These are phyloP conservation scores for Penicillium sp. DNA, from an alignment of 2,329 filamentous ascomycete genomes.

Conservation along the genomic window DNA sequence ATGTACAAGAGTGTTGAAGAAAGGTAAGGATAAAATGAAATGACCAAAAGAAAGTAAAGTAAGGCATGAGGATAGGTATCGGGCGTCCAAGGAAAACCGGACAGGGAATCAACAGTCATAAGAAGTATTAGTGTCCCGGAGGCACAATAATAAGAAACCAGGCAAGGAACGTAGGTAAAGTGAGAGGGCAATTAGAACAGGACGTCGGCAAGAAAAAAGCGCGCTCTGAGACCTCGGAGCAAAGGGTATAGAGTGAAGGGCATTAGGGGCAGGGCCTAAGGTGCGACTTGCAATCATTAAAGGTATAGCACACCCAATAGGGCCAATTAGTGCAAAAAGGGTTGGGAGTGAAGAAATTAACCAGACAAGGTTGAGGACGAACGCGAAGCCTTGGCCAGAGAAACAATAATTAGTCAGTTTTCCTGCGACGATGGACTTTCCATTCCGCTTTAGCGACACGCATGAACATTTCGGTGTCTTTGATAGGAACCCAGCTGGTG, in stretches of 20 bases:
- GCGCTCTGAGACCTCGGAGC: background rate
- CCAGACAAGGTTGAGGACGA: background rate
- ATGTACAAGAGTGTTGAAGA: slow-evolving; percentile 4
- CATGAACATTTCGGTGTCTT: slow-evolving; percentile 92
- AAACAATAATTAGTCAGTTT: slow-evolving; percentile 10
- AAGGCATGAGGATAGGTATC: slow-evolving; percentile 6
- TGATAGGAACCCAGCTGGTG: slow-evolving; percentile 89
- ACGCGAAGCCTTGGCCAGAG: background rate
- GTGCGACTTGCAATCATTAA: slow-evolving; percentile 21
- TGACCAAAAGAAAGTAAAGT: slow-evolving; percentile 3
- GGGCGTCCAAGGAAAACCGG: background rate
- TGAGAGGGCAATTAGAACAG: background rate
- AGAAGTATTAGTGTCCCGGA: background rate
- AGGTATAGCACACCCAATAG: slow-evolving; percentile 21
- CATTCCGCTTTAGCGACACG: slow-evolving; percentile 83
- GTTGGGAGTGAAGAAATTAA: background rate
- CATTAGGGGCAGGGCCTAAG: slow-evolving; percentile 15
- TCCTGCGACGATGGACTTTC: slow-evolving; percentile 62
- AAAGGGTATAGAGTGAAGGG: slow-evolving; percentile 20
- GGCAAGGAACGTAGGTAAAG: background rate
- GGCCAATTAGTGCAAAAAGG: slow-evolving; percentile 7
- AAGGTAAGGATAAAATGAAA: background rate
- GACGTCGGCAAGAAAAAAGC: background rate
- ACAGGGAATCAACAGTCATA: slow-evolving; percentile 4
- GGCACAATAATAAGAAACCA: background rate